phyloP scores from a whole-genome alignment of 306 rosid species.

The Sophora flavescens region DNA sequence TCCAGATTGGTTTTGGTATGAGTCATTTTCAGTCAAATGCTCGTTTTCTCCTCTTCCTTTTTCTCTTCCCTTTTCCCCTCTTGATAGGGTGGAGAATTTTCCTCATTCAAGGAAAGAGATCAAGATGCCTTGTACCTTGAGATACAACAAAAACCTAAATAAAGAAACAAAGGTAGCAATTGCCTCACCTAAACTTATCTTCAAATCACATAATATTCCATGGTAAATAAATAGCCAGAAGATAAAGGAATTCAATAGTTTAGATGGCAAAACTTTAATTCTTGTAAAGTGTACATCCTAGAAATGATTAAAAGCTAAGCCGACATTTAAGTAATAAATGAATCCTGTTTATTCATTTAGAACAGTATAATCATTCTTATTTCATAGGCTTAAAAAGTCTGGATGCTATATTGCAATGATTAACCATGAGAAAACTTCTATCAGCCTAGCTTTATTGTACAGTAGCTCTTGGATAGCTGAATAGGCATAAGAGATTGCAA shows the following conservation, averaged over 20 bases:
- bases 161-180: constrained; percentile 41
- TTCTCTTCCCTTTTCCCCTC: neutral
- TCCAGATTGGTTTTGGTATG: constrained; percentile 62
- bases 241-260: neutral
- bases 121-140: constrained; percentile 45
- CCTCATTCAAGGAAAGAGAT: constrained; percentile 40
- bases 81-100: constrained; percentile 36
- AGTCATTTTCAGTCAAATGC: constrained; percentile 65
- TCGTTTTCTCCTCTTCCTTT: neutral
- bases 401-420: neutral
- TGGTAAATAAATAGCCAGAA: constrained; percentile 6
- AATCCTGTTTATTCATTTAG: neutral
- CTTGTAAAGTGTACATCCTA: neutral
- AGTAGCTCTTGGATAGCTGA: neutral
- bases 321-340: neutral
- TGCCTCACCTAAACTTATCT: constrained; percentile 48
- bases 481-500: neutral
- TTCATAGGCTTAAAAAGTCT: neutral
- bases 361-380: too few species aligned
- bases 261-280: constrained; percentile 17
- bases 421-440: neutral
- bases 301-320: constrained; percentile 27
- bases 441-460: neutral
- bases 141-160: constrained; percentile 41
- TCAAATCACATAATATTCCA: constrained; percentile 42